Evolutionary conservation across 768 basidiomycete species (phyloP).

Genomic region (Termitomyces sp.): DNA sequence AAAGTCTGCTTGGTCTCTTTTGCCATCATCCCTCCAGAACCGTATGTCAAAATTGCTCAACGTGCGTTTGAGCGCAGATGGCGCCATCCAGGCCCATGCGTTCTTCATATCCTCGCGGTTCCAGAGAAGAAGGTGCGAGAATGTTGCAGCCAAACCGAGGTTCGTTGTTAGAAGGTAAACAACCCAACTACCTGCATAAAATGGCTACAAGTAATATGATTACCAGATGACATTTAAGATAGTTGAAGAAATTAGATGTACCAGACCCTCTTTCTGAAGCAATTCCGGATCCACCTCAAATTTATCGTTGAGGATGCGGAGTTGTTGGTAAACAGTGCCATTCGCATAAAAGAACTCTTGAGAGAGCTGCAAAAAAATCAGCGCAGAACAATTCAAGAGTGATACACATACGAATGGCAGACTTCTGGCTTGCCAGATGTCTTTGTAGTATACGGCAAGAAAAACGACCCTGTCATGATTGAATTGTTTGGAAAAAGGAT

Average conservation of each 20-base stretch:
- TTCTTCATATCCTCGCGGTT: slow-evolving; percentile 33
- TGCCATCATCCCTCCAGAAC: slow-evolving; percentile 38
- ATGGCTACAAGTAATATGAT: slow-evolving; percentile 24
- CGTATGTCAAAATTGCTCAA: slow-evolving; percentile 32
- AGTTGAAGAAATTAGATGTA: slow-evolving; percentile 9
- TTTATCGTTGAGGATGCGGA: slow-evolving; percentile 40
- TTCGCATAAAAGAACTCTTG: slow-evolving; percentile 45
- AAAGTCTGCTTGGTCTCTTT: slow-evolving; percentile 23
- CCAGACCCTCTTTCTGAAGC: slow-evolving; percentile 36
- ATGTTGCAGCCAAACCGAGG: slow-evolving; percentile 42
- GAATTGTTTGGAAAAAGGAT: neutral
- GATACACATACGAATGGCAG: slow-evolving; percentile 22
- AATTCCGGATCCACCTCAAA: slow-evolving; percentile 36
- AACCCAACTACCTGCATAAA: slow-evolving; percentile 45
- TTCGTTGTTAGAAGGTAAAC: slow-evolving; percentile 39
- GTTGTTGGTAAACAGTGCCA: slow-evolving; percentile 42
- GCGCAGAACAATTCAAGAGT: neutral
- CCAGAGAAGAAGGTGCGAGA: slow-evolving; percentile 44
- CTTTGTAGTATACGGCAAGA: slow-evolving; percentile 47
- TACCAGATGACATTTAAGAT: neutral
- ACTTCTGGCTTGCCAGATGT: slow-evolving; percentile 43
- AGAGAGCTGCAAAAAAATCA: slow-evolving; percentile 37
- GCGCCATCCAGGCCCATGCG: slow-evolving; percentile 43
- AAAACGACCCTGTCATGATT: slow-evolving; percentile 32
- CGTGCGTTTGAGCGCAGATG: slow-evolving; percentile 27